Conservation (phyloP, 1,284 basidiomycete species). For the Puccinia triticina region DNA sequence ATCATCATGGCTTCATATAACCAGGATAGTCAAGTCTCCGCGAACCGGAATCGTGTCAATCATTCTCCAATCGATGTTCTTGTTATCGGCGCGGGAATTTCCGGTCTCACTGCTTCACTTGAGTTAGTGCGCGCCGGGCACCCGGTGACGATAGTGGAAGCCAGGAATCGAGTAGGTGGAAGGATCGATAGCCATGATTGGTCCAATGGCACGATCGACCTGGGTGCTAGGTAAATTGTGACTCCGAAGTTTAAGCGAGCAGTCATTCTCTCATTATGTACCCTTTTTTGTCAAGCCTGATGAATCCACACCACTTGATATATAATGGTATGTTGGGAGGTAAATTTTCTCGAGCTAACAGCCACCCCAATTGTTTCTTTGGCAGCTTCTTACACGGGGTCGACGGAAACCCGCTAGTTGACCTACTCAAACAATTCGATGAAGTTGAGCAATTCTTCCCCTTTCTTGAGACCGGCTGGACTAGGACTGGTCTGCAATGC, state of each 20-base stretch:
- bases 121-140: constrained; percentile 5
- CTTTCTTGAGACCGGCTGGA: neutral
- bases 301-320: neutral
- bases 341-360: neutral
- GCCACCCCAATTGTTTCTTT: neutral
- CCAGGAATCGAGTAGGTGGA: constrained; percentile 44
- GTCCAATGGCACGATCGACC: constrained; percentile 26
- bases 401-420: constrained; percentile 42
- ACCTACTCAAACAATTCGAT: constrained; percentile 33
- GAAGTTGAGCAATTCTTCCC: constrained; percentile 26
- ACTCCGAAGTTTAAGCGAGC: constrained; percentile 11
- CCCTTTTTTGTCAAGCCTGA: neutral
- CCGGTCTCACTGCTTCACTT: constrained; percentile 34
- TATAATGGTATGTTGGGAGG: neutral
- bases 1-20: constrained; percentile 1
- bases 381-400: constrained; percentile 46
- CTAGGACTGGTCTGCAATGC: no score
- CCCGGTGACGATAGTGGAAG: constrained; percentile 39
- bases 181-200: constrained; percentile 30
- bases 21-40: neutral
- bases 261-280: neutral
- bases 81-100: constrained; percentile 38
- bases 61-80: constrained; percentile 37
- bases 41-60: neutral
- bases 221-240: constrained; percentile 45